Evolutionary conservation across 2,329 filamentous ascomycete genomes (phyloP), one percentile per base, ranked within the genome.

Genomic region (Fusarium fracticaudum): DNA sequence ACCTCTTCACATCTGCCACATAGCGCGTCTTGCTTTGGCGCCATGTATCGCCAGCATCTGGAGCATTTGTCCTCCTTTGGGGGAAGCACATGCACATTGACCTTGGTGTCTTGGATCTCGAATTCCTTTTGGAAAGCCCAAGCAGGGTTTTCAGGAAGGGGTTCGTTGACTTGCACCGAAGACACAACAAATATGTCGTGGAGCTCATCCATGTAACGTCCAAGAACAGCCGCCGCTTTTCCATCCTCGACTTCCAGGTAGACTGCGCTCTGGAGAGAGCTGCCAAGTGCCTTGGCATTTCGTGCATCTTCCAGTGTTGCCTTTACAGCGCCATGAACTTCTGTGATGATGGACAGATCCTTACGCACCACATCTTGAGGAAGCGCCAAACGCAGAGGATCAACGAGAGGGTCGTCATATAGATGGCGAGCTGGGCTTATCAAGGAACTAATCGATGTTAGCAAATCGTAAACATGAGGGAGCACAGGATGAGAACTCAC

Each of bases 41-140:
- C 91, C 31, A 93, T 87, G 81, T 94, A 97, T 71, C 93, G 90
- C 96, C 96, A 99, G 84, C 96, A 99, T 58, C 96, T 87, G 2
- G 90, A 87, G 81, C 96, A 99, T 82, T 98, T 99, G 53, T 87
- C 83, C 18, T 86, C 78, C 75, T 77, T 80, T 3, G 89, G 89
- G 65, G 89, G 86, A 58, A 87, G 74, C 29, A 87, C 85, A 73
- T 84, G 82, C 29, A 85, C 86, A 37, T 76, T 83, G 40, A 83
- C 84, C 66, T 74, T 75, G 11, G 68, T 61, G 33, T 80, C 85
- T 44, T 79, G 78, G 5, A 85, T 80, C 72, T 86, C 85, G 60
- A 89, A 85, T 15, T 81, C 79, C 58, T 83, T 83, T 11, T 72
- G 77, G 73, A 85, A 88, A 53, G 72, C 78, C 87, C 86, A 88